Evolutionary conservation across 2,329 filamentous ascomycete genomes (phyloP).

Genomic region (Amauroascus niger): DNA sequence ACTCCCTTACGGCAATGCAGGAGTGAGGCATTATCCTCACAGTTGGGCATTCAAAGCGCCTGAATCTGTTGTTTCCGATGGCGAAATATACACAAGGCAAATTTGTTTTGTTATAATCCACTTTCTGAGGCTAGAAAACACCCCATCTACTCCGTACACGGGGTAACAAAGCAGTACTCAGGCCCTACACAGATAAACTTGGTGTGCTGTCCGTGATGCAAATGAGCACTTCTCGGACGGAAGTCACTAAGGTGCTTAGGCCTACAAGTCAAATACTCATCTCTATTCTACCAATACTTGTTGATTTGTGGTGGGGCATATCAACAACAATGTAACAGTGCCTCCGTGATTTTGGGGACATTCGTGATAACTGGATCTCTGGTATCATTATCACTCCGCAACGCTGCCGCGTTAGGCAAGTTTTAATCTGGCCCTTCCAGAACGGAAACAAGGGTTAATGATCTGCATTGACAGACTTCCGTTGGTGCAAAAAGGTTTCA

Average conservation of each 20-base stretch:
- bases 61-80: not conserved
- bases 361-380: not conserved
- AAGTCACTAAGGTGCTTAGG: not conserved
- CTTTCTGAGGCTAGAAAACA: not conserved
- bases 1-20: not conserved
- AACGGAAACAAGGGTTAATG: constrained; percentile 1
- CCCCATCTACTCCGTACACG: not conserved
- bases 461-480: not conserved
- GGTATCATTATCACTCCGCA: too few relatives aligned
- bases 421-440: not conserved
- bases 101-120: not conserved
- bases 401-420: too few relatives aligned
- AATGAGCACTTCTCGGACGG: not conserved
- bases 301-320: not conserved
- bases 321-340: not conserved
- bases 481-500: not conserved
- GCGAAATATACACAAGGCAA: not conserved
- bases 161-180: not conserved
- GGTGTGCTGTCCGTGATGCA: not conserved
- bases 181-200: not conserved
- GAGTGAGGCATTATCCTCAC: constrained; percentile 7
- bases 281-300: not conserved
- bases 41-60: not conserved
- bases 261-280: not conserved
- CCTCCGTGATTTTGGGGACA: not conserved